A percentile compares a stretch with the other conserved stretches of the same genome.
phyloP scores from a whole-genome alignment of 495 filamentous ascomycete species.

The Aspergillus conjunctus region DNA sequence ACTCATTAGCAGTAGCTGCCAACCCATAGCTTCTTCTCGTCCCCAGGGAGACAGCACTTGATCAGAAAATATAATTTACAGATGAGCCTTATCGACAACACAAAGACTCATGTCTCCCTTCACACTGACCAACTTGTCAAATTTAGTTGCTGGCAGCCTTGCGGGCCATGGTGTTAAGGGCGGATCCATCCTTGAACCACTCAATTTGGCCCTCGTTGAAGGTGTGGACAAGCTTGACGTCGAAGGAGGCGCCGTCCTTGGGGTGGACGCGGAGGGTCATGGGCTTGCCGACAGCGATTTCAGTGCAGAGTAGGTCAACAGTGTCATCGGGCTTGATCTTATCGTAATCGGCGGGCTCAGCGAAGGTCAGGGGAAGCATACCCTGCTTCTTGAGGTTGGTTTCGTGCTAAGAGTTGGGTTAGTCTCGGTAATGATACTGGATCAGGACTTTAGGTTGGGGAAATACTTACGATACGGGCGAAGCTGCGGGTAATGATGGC shows the following conservation, averaged over 20 bases:
- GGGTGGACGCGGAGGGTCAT: slow-evolving; percentile 90
- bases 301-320: slow-evolving; percentile 85
- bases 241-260: slow-evolving; percentile 74
- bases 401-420: slow-evolving; percentile 64
- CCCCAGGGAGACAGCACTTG: slow-evolving; percentile 2
- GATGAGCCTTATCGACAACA: slow-evolving; percentile 22
- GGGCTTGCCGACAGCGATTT: slow-evolving; percentile 92
- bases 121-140: slow-evolving; percentile 6
- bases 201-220: slow-evolving; percentile 97
- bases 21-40: slow-evolving; percentile 17
- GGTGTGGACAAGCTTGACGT: slow-evolving; percentile 85
- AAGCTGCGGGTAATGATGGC: slow-evolving; percentile 96
- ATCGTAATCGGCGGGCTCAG: slow-evolving; percentile 95
- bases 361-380: slow-evolving; percentile 97
- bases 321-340: slow-evolving; percentile 93
- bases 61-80: slow-evolving; percentile 38
- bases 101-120: slow-evolving; percentile 11
- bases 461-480: slow-evolving; percentile 77
- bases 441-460: slow-evolving; percentile 6
- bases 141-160: slow-evolving; percentile 57
- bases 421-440: background rate
- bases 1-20: slow-evolving; percentile 25
- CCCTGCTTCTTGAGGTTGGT: slow-evolving; percentile 99
- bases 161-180: slow-evolving; percentile 94
- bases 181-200: slow-evolving; percentile 98